Percentiles rank a stretch among this genome's conserved stretches.
Evolutionary conservation across 768 basidiomycete species (phyloP).

Genomic region (Leccinum subtestaceum): DNA sequence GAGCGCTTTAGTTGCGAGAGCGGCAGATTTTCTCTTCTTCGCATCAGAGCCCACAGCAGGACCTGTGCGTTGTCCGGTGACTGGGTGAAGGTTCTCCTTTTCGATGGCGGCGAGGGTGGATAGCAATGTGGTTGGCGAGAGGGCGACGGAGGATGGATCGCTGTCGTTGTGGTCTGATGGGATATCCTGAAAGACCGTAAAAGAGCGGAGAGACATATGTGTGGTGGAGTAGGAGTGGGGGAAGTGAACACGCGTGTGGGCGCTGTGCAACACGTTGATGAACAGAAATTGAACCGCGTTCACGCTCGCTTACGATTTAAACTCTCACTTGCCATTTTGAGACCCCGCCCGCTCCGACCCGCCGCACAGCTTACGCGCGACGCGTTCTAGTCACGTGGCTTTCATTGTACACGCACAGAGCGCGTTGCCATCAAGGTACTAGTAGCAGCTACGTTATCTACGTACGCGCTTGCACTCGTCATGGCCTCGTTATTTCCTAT

Average conservation of each 20-base stretch:
- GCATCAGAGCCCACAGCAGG: slow-evolving; percentile 33
- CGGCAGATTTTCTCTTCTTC: slow-evolving; percentile 67
- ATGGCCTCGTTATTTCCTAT: not conserved
- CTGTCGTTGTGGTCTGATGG: slow-evolving; percentile 34
- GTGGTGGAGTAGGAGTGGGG: slow-evolving; percentile 8
- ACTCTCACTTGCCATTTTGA: slow-evolving; percentile 27
- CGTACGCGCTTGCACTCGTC: not conserved
- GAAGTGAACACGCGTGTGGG: slow-evolving; percentile 17
- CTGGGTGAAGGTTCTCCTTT: slow-evolving; percentile 78
- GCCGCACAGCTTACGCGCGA: slow-evolving; percentile 19
- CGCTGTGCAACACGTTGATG: slow-evolving; percentile 34
- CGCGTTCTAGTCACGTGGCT: slow-evolving; percentile 30
- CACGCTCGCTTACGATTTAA: slow-evolving; percentile 33
- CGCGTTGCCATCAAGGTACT: not conserved
- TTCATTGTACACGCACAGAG: not conserved
- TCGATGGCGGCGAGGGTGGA: slow-evolving; percentile 45
- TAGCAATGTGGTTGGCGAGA: slow-evolving; percentile 29
- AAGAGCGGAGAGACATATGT: slow-evolving; percentile 54
- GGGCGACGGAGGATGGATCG: slow-evolving; percentile 23
- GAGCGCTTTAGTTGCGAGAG: slow-evolving; percentile 53
- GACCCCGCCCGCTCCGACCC: slow-evolving; percentile 34
- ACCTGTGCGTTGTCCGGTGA: slow-evolving; percentile 63
- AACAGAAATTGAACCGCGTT: slow-evolving; percentile 23
- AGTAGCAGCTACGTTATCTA: not conserved
- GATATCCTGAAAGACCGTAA: slow-evolving; percentile 63